phyloP scores from a whole-genome alignment of 1,139 yeast species.

The Geotrichum phurueaensis region DNA sequence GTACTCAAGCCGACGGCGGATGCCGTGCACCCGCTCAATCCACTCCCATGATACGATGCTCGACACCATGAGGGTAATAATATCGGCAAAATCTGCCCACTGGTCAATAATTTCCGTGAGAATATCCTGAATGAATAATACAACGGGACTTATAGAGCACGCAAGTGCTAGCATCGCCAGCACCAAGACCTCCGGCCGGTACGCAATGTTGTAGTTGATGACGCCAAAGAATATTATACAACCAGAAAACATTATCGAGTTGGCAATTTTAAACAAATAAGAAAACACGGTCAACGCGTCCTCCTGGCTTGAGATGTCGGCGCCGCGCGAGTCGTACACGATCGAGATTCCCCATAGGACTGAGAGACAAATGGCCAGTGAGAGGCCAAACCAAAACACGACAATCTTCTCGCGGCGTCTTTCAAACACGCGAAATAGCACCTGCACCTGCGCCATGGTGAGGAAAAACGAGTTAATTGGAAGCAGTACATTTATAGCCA shows the following conservation, averaged over 20 bases:
- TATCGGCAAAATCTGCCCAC: conserved; percentile 67
- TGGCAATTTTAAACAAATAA: conserved; percentile 65
- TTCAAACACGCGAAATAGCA: conserved; percentile 11
- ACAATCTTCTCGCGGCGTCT: conserved; percentile 12
- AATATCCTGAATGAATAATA: conserved; percentile 73
- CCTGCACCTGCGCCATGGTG: conserved; percentile 15
- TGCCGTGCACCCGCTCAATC: conserved; percentile 61
- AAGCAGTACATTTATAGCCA: conserved; percentile 1
- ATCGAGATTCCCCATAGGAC: conserved; percentile 11
- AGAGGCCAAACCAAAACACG: conserved; percentile 14
- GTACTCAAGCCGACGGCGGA: conserved; percentile 57
- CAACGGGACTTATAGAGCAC: conserved; percentile 59
- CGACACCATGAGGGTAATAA: conserved; percentile 42
- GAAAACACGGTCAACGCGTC: conserved; percentile 54
- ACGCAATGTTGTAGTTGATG: conserved; percentile 49
- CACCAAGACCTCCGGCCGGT: conserved; percentile 45
- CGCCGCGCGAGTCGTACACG: background rate
- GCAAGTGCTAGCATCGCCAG: conserved; percentile 55
- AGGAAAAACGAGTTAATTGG: conserved; percentile 11
- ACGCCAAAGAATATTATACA: conserved; percentile 53
- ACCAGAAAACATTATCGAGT: conserved; percentile 64
- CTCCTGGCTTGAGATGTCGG: conserved; percentile 5
- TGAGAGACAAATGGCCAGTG: conserved; percentile 3
- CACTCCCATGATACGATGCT: conserved; percentile 79
- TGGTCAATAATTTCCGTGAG: conserved; percentile 50